These are phyloP conservation scores for Suhomyces terraborum DNA, from an alignment of 1,139 yeast species.

Conservation along the genomic window DNA sequence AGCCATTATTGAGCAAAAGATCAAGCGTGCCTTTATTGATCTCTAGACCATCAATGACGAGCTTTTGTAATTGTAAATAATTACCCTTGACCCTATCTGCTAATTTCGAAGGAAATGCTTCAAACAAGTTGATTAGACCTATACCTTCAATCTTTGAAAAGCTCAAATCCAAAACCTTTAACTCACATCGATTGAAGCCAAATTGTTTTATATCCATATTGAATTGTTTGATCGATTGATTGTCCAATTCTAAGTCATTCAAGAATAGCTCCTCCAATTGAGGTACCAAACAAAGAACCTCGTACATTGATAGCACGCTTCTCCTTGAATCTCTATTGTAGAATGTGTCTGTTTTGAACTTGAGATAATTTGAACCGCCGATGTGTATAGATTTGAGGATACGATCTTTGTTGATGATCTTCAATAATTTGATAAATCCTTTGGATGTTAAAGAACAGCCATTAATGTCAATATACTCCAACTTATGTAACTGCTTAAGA, in stretches of 20 bases:
- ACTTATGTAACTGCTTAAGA: conserved; percentile 27
- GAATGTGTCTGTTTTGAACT: conserved; percentile 33
- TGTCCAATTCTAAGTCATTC: conserved; percentile 43
- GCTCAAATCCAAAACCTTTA: conserved; percentile 38
- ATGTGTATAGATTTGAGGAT: conserved; percentile 26
- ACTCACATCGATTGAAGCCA: conserved; percentile 21
- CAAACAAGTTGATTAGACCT: conserved; percentile 40
- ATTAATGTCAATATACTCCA: conserved; percentile 38
- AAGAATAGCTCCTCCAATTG: conserved; percentile 28
- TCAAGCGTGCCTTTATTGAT: conserved; percentile 35
- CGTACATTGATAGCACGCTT: conserved; percentile 23
- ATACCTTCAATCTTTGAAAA: conserved; percentile 40
- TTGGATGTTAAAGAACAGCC: conserved; percentile 34
- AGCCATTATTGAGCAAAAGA: conserved; percentile 23
- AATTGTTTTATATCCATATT: conserved; percentile 26
- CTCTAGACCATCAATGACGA: conserved; percentile 40
- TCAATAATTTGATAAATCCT: conserved; percentile 35
- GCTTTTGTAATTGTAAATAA: conserved; percentile 22
- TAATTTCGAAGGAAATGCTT: conserved; percentile 17
- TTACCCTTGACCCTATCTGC: conserved; percentile 2
- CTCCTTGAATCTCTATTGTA: conserved; percentile 12
- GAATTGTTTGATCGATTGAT: conserved; percentile 36
- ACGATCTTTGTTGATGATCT: conserved; percentile 21
- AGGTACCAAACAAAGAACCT: conserved; percentile 30
- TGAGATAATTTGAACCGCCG: conserved; percentile 37